Evolutionary conservation across 495 filamentous ascomycete species (phyloP), one percentile per base, ranked within the genome.

Genomic region (Trichocladium uniseriatum): DNA sequence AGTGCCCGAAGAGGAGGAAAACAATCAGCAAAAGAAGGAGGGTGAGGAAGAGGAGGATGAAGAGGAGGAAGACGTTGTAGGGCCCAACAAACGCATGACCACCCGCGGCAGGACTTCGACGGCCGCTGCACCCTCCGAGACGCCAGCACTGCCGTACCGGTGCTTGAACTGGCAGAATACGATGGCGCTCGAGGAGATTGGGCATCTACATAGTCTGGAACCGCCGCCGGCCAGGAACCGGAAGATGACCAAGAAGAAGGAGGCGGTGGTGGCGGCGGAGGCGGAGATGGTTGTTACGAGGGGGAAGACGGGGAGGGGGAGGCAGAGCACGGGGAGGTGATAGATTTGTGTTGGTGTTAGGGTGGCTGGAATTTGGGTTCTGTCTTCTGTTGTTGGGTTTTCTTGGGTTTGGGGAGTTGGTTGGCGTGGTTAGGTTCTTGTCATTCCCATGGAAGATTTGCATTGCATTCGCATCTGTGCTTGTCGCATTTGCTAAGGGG

Each of bases 101-200:
- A 94, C 89, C 2, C 76, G 90, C 32, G 83, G 76, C 3, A 51
- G 66, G 75, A 74, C 1, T 20, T 45, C 20, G 5, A 15, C 38
- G 8, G 10, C 21, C 7, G 20, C 13, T 27, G 1, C 18, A 2
- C 77, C 87, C 36, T 74, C 79, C 28, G 39, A 52, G 70, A 84
- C 52, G 66, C 80, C 65, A 46, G 56, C 48, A 58, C 71, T 48
- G 57, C 32, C 70, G 31, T 81, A 86, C 60, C 79, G 85, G 20
- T 97, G 90, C 61, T 69, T 94, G 34, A 69, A 68, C 11, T 98
- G 94, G 94, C 73, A 72, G 35, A 98, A 97, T 61, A 80, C 73
- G 0, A 83, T 79, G 45, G 89, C 87, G 15, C 55, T 89, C 6
- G 76, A 80, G 2, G 81, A 95, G 27, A 63, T 84, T 37, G 89